Evolutionary conservation across 257 asterid species (phyloP), one percentile per base, ranked within the genome.

Genomic region (Thymus mandschuricus): DNA sequence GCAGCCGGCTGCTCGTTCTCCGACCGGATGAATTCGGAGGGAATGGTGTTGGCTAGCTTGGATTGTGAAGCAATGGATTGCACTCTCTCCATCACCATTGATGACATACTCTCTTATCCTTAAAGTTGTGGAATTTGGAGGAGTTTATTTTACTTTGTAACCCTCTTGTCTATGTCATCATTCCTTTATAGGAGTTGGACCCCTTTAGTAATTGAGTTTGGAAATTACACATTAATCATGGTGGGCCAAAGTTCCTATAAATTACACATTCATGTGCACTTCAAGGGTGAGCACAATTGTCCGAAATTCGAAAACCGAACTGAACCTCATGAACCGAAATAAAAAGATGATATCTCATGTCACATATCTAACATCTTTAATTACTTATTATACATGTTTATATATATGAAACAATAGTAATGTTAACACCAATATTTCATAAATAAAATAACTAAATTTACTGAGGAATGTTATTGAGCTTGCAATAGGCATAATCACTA

Each of bases 381-480:
- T 21, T 21, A 21, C 21, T 21, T 21, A 21, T 21, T 21, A 21
- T 21, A 21, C 21, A n/a, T n/a, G n/a, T n/a, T n/a, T n/a, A n/a
- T n/a, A n/a, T n/a, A n/a, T n/a, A n/a, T n/a, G n/a, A n/a, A n/a
- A n/a, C n/a, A n/a, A n/a, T n/a, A n/a, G n/a, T n/a, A n/a, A n/a
- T n/a, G n/a, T n/a, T n/a, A n/a, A n/a, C n/a, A n/a, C n/a, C n/a
- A n/a, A n/a, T n/a, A n/a, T n/a, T n/a, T n/a, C n/a, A n/a, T n/a
- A n/a, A n/a, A n/a, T 21, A 21, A 21, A 21, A 21, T 21, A 21
- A 21, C 3, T 5, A 58, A 59, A 30, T 49, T 60, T 11, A 87
- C 55, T 78, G 84, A n/a, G 93, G 90, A 74, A 87, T 76, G 75
- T 85, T 85, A 65, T 85, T 85, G 68, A 85, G 82, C 78, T 87